These are phyloP conservation scores for Imleria badia DNA, from an alignment of 768 basidiomycete genomes.

Conservation along the genomic window DNA sequence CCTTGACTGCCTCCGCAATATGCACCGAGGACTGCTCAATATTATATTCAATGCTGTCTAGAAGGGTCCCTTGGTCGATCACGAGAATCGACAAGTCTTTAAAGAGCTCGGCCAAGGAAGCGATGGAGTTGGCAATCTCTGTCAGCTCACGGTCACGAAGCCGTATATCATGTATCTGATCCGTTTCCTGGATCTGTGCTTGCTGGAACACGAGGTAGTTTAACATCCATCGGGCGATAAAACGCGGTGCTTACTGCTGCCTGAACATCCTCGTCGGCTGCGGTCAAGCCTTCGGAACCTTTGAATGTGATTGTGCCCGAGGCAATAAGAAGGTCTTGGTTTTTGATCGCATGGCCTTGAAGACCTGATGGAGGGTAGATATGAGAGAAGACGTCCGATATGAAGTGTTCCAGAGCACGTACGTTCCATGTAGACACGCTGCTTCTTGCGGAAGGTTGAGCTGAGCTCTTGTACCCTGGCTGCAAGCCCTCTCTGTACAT, in stretches of 20 bases:
- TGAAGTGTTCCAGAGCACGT: conserved; percentile 36
- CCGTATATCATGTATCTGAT: conserved; percentile 41
- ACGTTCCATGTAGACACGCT: conserved; percentile 98
- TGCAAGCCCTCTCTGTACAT: conserved; percentile 95
- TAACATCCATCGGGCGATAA: conserved; percentile 13
- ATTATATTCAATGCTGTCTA: conserved; percentile 97
- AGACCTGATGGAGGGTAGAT: conserved; percentile 55
- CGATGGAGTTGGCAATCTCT: conserved; percentile 90
- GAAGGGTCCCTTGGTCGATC: conserved; percentile 95
- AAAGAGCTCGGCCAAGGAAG: conserved; percentile 91
- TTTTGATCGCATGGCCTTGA: conserved; percentile 97
- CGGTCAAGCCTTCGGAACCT: conserved; percentile 79
- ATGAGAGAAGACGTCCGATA: conserved; percentile 14
- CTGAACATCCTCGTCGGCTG: conserved; percentile 87
- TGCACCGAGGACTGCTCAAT: conserved; percentile 88
- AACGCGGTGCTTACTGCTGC: conserved; percentile 63
- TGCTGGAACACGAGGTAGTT: conserved; percentile 24
- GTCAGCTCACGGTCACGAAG: conserved; percentile 70
- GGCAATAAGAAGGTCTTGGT: conserved; percentile 89
- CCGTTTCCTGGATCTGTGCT: conserved; percentile 37
- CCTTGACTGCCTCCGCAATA: conserved; percentile 79
- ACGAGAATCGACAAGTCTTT: conserved; percentile 91
- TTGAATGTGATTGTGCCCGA: conserved; percentile 82
- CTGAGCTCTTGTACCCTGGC: conserved; percentile 94
- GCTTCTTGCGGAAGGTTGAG: conserved; percentile 92